Base-by-base conservation (phyloP, 2,329 filamentous ascomycete genomes). In the Neofusicoccum sp. region DNA sequence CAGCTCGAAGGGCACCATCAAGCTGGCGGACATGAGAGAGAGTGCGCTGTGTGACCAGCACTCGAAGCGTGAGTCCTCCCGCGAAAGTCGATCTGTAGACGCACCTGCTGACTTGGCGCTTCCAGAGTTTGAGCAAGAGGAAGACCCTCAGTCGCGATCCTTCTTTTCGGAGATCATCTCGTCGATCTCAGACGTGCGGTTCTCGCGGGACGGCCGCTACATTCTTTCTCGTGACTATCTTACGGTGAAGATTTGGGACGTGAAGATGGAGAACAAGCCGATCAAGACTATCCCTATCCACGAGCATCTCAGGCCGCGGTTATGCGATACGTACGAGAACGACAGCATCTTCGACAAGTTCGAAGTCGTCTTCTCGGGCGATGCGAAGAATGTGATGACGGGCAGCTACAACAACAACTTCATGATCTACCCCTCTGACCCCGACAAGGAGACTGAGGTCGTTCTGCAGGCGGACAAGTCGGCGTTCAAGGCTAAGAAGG, bases 351-450 rank as follows among this genome's bases (percentile, higher is more conserved):
- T 99, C 74, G 95, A 99, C 86, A 99, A 99, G 79, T 99, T 99
- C 69, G 95, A 99, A 79, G 95, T 99, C 45, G 94, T 98, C 59
- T 99, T 99, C 81, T 98, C 94, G 1, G 95, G 95, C 29, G 94
- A 98, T 77, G 92, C 93, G 43, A 96, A 97, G 84, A 98, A 99
- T 71, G 95, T 98, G 68, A 99, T 99, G 95, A 99, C 95, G 5
- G 95, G 95, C 71, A 97, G 93, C 76, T 99, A 99, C 84, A 99
- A 99, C 85, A 99, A 99, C 83, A 99, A 99, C 82, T 98, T 99
- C 84, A 99, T 99, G 95, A 99, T 99, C 74, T 99, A 98, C 77
- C 95, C 95, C 4, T 95, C 93, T 31, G 94, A 98, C 72, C 91
- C 93, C 6, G 92, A 94, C 69, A 96, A 96, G 80, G 95, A 99